Conservation (phyloP, 2,329 filamentous ascomycete genomes). For the Fusarium liriodendri region DNA sequence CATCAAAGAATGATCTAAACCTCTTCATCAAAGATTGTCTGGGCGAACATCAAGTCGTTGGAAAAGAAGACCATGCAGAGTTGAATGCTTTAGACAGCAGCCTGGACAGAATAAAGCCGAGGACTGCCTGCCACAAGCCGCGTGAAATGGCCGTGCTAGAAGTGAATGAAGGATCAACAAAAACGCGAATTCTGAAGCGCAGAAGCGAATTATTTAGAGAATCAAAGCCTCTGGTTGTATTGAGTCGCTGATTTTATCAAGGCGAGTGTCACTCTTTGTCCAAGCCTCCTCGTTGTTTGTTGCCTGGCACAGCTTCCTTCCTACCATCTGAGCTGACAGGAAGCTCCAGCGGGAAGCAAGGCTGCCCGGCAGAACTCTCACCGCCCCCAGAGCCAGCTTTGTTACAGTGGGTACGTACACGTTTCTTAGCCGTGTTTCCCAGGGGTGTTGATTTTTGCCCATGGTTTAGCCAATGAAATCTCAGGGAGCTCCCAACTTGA, state of each 20-base stretch:
- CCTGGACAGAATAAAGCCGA: constrained; percentile 11
- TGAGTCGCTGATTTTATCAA: background rate
- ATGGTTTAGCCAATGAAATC: constrained; percentile 41
- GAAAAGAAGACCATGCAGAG: background rate
- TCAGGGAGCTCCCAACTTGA: constrained; percentile 31
- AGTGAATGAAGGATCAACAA: background rate
- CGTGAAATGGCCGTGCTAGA: background rate
- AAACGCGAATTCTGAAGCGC: background rate
- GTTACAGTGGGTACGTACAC: constrained; percentile 36
- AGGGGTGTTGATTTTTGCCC: background rate
- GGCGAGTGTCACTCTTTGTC: background rate
- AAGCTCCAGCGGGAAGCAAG: background rate
- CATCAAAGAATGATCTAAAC: background rate
- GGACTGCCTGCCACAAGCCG: background rate
- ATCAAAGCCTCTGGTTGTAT: background rate
- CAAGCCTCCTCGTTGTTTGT: background rate
- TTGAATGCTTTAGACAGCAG: background rate
- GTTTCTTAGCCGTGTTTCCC: background rate
- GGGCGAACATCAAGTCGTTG: constrained; percentile 5
- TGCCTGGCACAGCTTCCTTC: background rate
- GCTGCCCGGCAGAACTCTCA: background rate
- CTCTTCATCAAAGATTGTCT: constrained; percentile 3
- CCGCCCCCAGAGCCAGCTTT: background rate
- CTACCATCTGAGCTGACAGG: background rate
- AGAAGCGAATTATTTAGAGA: background rate